Evolutionary conservation across 2,329 filamentous ascomycete genomes (phyloP).

Genomic region (Xylariaceae sp.): DNA sequence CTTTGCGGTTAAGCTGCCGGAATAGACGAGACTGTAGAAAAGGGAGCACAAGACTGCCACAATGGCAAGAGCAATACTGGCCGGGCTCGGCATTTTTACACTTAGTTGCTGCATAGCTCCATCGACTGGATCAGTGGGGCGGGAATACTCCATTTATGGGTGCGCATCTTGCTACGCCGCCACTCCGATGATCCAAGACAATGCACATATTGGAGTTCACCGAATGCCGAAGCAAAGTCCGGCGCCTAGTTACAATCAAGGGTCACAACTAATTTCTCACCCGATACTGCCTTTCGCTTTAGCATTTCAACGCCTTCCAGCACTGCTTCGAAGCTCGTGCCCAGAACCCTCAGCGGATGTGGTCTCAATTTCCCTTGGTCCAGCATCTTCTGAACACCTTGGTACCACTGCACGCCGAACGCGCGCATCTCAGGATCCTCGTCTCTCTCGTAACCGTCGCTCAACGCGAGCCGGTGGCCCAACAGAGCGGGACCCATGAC

Average conservation of each 20-base stretch:
- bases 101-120: too few species aligned
- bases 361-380: not conserved
- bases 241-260: not conserved
- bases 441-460: constrained; percentile 9
- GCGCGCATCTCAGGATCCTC: constrained; percentile 5
- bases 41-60: too few species aligned
- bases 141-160: too few species aligned
- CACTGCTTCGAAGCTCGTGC: constrained; percentile 4
- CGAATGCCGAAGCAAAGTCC: constrained; percentile 3
- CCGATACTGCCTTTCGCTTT: constrained; percentile 4
- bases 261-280: constrained; percentile 22
- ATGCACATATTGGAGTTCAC: not conserved
- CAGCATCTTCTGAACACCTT: not conserved
- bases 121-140: too few species aligned
- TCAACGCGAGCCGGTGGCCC: constrained; percentile 7
- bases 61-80: too few species aligned
- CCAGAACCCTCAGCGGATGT: constrained; percentile 13
- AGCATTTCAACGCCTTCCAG: constrained; percentile 11
- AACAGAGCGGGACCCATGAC: constrained; percentile 13
- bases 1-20: not conserved
- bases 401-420: constrained; percentile 5
- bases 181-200: constrained; percentile 1
- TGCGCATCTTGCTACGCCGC: not conserved
- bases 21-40: too few species aligned
- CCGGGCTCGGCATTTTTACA: too few species aligned